Conservation (phyloP, 495 filamentous ascomycete genomes). For the Barbatosphaeria neglecta region DNA sequence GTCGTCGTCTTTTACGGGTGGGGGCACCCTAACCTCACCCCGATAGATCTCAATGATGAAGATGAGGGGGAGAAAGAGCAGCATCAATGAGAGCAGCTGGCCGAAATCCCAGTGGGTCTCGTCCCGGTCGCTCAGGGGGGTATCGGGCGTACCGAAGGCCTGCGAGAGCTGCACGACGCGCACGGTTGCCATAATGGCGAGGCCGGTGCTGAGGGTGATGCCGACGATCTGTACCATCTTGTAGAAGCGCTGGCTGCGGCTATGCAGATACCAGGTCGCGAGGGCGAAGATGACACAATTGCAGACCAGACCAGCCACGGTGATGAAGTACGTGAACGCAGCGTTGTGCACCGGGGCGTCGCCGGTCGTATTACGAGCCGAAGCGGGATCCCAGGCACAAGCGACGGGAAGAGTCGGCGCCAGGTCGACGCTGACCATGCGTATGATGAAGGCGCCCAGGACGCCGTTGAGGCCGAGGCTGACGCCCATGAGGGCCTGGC, state of each 20-base stretch:
- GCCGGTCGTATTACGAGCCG: background rate
- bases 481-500: slow-evolving; percentile 46
- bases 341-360: slow-evolving; percentile 11
- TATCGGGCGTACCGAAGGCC: slow-evolving; percentile 35
- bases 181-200: slow-evolving; percentile 37
- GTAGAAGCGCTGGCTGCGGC: slow-evolving; percentile 30
- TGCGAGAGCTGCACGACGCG: slow-evolving; percentile 38
- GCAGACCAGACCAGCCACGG: slow-evolving; percentile 38
- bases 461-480: slow-evolving; percentile 40
- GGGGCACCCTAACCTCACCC: slow-evolving; percentile 36
- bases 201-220: slow-evolving; percentile 33
- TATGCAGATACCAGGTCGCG: slow-evolving; percentile 46
- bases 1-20: slow-evolving; percentile 17
- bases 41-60: slow-evolving; percentile 42
- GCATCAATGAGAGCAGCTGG: slow-evolving; percentile 39
- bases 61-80: slow-evolving; percentile 42
- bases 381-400: slow-evolving; percentile 33
- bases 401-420: slow-evolving; percentile 38
- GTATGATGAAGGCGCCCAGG: slow-evolving; percentile 38
- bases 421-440: slow-evolving; percentile 32
- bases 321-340: slow-evolving; percentile 34
- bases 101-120: slow-evolving; percentile 50
- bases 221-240: slow-evolving; percentile 33
- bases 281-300: slow-evolving; percentile 38
- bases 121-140: slow-evolving; percentile 29